Conservation (phyloP, 139 green algal species). For the Closterium sp. region DNA sequence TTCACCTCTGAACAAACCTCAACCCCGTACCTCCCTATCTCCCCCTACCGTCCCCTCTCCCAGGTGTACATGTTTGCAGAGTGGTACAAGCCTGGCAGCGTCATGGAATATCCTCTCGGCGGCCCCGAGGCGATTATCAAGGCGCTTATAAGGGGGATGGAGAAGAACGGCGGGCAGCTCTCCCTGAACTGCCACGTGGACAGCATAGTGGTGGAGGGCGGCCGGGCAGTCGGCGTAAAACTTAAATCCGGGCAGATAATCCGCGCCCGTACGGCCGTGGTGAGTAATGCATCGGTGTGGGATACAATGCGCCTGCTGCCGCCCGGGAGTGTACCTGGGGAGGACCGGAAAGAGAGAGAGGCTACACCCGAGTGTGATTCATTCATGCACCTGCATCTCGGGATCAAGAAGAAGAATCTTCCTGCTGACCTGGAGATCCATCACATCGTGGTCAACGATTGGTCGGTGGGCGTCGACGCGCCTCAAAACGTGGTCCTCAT, state of each 20-base stretch:
- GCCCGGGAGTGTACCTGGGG: constrained; percentile 50
- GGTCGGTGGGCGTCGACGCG: constrained; percentile 75
- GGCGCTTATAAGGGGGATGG: constrained; percentile 82
- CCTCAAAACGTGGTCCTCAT: constrained; percentile 92
- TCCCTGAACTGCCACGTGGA: constrained; percentile 80
- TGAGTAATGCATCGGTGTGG: constrained; percentile 75
- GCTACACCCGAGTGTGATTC: constrained; percentile 70
- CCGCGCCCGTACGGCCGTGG: constrained; percentile 50
- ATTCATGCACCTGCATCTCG: constrained; percentile 98
- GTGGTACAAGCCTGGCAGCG: constrained; percentile 53
- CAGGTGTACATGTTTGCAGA: constrained; percentile 53
- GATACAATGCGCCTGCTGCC: constrained; percentile 85
- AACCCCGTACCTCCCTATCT: neutral
- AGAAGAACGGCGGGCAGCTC: constrained; percentile 82
- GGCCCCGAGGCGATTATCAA: constrained; percentile 84
- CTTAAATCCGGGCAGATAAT: constrained; percentile 13
- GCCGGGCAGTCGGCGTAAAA: constrained; percentile 35
- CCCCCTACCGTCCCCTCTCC: neutral
- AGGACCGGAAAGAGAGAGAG: constrained; percentile 21
- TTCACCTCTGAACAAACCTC: neutral
- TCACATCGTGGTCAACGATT: constrained; percentile 94
- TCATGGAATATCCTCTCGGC: constrained; percentile 86
- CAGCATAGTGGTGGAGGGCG: constrained; percentile 41
- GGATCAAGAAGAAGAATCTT: constrained; percentile 40
- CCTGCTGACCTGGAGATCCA: constrained; percentile 81